A percentile compares a stretch with the other conserved stretches of the same genome.
These are phyloP conservation scores for Mortierella hygrophila DNA, from an alignment of 192 early-diverging fungal genomes.

Conservation along the genomic window DNA sequence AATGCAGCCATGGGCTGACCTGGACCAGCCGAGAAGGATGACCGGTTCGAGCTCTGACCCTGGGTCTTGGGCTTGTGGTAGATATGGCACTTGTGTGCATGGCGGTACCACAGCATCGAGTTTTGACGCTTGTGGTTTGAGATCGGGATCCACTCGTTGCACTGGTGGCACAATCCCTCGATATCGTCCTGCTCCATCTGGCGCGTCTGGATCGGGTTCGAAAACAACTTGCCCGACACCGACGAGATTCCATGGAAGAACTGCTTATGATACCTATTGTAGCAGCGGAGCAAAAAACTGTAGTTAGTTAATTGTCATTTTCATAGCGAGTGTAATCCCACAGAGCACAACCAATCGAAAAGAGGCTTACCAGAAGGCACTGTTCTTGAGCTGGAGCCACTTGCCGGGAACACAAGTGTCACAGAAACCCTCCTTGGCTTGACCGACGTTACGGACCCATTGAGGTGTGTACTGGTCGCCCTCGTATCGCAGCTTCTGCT, in stretches of 20 bases:
- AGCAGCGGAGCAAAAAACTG: background rate
- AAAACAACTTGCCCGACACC: slow-evolving; percentile 81
- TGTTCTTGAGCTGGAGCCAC: slow-evolving; percentile 91
- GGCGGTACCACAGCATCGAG: slow-evolving; percentile 86
- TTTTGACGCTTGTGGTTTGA: slow-evolving; percentile 82
- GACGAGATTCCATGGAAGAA: slow-evolving; percentile 90
- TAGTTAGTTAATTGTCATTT: background rate
- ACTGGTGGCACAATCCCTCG: slow-evolving; percentile 89
- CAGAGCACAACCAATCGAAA: background rate
- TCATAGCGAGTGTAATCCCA: background rate
- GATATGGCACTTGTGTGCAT: slow-evolving; percentile 89
- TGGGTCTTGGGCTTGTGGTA: slow-evolving; percentile 79
- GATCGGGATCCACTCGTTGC: slow-evolving; percentile 85
- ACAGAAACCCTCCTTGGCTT: slow-evolving; percentile 86
- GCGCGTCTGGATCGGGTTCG: slow-evolving; percentile 78
- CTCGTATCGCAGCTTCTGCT: slow-evolving; percentile 78
- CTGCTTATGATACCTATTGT: slow-evolving; percentile 85
- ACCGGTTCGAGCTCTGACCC: slow-evolving; percentile 46
- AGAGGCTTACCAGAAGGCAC: slow-evolving; percentile 80
- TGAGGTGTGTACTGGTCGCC: slow-evolving; percentile 87
- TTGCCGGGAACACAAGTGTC: slow-evolving; percentile 85
- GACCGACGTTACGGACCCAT: slow-evolving; percentile 84
- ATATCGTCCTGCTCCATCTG: slow-evolving; percentile 75
- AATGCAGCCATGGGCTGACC: slow-evolving; percentile 34
- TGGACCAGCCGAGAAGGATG: slow-evolving; percentile 48